Evolutionary conservation across 495 filamentous ascomycete genomes (phyloP).

Genomic region (Platismatia glauca): DNA sequence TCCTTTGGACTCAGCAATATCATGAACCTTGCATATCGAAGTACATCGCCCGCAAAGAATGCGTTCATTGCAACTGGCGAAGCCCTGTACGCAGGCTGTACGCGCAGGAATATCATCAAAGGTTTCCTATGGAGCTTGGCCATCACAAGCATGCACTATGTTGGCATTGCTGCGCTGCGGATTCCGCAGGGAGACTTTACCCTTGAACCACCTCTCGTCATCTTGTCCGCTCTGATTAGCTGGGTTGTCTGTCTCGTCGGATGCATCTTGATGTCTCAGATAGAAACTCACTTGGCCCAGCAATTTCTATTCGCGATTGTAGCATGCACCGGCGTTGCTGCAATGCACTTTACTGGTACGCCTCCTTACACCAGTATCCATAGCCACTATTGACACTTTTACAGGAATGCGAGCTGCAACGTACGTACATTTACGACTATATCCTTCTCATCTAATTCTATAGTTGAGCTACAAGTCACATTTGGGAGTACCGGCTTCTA

Average conservation of each 20-base stretch:
- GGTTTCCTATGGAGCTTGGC: constrained; percentile 26
- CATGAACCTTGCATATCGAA: constrained; percentile 22
- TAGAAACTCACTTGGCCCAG: constrained; percentile 23
- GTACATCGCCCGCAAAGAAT: constrained; percentile 24
- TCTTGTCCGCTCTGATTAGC: constrained; percentile 24
- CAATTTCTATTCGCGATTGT: constrained; percentile 25
- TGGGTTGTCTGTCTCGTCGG: constrained; percentile 26
- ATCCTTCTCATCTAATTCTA: neutral
- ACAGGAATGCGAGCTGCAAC: constrained; percentile 25
- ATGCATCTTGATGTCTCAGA: constrained; percentile 24
- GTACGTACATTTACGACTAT: neutral
- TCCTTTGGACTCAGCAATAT: constrained; percentile 21
- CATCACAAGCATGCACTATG: constrained; percentile 27
- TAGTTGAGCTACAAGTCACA: neutral
- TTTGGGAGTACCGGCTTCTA: neutral
- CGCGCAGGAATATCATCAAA: constrained; percentile 20
- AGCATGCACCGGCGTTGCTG: constrained; percentile 22
- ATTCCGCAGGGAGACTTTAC: constrained; percentile 22
- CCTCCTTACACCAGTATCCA: neutral
- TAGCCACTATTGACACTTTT: constrained; percentile 5
- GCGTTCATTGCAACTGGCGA: constrained; percentile 24
- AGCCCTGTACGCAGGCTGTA: constrained; percentile 22
- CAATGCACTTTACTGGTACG: constrained; percentile 28
- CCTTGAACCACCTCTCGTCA: constrained; percentile 18
- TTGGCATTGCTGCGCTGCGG: constrained; percentile 23